Base-by-base conservation (phyloP, 371 early-diverging fungal genomes). In the Mortierella sp. region DNA sequence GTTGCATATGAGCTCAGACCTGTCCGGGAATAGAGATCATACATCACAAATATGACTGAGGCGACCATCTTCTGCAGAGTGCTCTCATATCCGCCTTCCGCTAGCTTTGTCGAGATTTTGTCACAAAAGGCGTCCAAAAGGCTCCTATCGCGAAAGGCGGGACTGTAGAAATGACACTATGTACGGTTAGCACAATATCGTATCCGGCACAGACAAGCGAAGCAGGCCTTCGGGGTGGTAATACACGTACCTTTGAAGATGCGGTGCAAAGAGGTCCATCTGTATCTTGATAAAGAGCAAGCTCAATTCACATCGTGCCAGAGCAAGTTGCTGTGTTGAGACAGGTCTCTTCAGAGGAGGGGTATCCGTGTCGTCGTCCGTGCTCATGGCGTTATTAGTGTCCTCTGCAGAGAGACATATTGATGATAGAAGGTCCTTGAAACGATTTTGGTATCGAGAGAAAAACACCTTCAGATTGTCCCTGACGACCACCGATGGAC, bases 391-490 rank as follows among this genome's bases (percentile, higher is more conserved):
- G 23, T 57, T n/a, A 9, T 42, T 32, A n/a, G 47, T 23, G 23
- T 48, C 47, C 8, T 57, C 58, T 6, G 27, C 34, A 8, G 31
- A 23, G 15, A 57, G 61, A 6, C 50, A 65, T 30, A 72, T 50
- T n/a, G 62, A 43, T 12, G 51, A 30, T 6, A 72, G 37, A 14
- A 66, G 42, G 12, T 72, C 72, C 62, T 48, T 72, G 64, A 50
- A 63, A 15, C 75, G 75, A 56, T 68, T 70, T 30, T 67, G 70
- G 30, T 70, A 82, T 19, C 81, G 71, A 17, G 78, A 63, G 46
- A 81, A 76, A 44, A 80, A 81, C 21, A 72, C 61, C 26, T 79
- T 78, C 32, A 82, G 63, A 41, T 82, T 82, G n/a, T 78, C 79
- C 37, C 68, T 51, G 7, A 73, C 78, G 27, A 73, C 49, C 14